These are phyloP conservation scores for Alternaria tenuissima DNA, from an alignment of 2,329 filamentous ascomycete genomes.

Conservation along the genomic window DNA sequence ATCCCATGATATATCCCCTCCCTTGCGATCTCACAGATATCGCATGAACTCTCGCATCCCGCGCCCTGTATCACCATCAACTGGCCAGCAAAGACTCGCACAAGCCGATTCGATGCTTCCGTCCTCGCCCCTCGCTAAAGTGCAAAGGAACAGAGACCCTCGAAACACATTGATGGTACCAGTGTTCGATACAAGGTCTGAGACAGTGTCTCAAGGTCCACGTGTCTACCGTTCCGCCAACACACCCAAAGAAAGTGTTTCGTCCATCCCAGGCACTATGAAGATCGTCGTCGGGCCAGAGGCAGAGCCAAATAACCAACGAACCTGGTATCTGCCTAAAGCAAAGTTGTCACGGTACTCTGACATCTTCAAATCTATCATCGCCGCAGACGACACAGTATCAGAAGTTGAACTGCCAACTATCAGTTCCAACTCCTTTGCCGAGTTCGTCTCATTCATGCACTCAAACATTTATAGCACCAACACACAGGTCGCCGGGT, in stretches of 20 bases:
- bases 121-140: not conserved
- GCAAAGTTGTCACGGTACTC: conserved; percentile 18
- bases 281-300: conserved; percentile 16
- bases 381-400: not conserved
- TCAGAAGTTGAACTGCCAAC: not conserved
- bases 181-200: not conserved
- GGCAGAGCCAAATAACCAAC: not conserved
- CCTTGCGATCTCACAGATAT: not conserved
- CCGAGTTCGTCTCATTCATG: conserved; percentile 29
- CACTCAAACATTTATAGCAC: conserved; percentile 29
- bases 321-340: conserved; percentile 19
- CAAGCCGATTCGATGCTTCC: conserved; percentile 7
- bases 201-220: not conserved
- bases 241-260: not conserved
- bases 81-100: not conserved
- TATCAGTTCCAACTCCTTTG: conserved; percentile 15
- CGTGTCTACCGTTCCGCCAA: conserved; percentile 1
- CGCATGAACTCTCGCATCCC: not conserved
- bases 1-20: not conserved
- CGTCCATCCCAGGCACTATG: conserved; percentile 6
- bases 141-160: not conserved
- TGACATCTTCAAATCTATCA: conserved; percentile 6
- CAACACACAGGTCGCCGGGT: conserved; percentile 16
- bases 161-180: not conserved
- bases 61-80: not conserved